These are phyloP conservation scores for Solanum chaucha DNA, from an alignment of 257 asterid species.

Conservation along the genomic window DNA sequence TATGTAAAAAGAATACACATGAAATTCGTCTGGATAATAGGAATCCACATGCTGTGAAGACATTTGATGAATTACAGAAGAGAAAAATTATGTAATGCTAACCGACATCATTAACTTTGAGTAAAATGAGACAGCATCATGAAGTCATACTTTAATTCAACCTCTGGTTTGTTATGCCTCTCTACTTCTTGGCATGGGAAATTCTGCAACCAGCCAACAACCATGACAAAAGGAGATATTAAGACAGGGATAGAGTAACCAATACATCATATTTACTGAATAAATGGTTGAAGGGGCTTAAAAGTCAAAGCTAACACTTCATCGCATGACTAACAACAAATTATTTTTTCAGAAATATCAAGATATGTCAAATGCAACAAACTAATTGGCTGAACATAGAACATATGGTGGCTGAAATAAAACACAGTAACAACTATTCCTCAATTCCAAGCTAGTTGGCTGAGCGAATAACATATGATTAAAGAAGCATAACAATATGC, in stretches of 20 bases:
- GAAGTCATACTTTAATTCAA: slow-evolving; percentile 79
- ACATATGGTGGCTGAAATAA: background rate
- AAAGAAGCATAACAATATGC: background rate
- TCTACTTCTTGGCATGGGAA: slow-evolving; percentile 99
- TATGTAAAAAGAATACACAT: background rate
- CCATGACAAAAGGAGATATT: slow-evolving; percentile 2
- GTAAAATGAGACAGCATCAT: background rate
- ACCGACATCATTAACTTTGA: background rate
- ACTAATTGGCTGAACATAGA: background rate
- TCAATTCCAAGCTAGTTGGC: background rate
- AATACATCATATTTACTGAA: background rate
- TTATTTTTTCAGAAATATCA: background rate
- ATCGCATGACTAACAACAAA: background rate
- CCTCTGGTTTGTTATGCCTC: slow-evolving; percentile 98
- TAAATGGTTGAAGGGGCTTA: background rate
- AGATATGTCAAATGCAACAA: background rate
- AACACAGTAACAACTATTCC: background rate
- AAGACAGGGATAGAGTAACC: background rate
- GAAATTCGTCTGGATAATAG: background rate
- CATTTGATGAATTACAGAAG: background rate
- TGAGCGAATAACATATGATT: background rate
- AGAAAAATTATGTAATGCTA: background rate
- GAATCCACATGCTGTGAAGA: background rate
- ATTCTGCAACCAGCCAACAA: slow-evolving; percentile 59
- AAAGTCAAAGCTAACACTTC: background rate